Percentiles rank a stretch among this genome's conserved stretches.
These are phyloP conservation scores for Cajanus cajan DNA, from an alignment of 306 rosid genomes.

Conservation along the genomic window DNA sequence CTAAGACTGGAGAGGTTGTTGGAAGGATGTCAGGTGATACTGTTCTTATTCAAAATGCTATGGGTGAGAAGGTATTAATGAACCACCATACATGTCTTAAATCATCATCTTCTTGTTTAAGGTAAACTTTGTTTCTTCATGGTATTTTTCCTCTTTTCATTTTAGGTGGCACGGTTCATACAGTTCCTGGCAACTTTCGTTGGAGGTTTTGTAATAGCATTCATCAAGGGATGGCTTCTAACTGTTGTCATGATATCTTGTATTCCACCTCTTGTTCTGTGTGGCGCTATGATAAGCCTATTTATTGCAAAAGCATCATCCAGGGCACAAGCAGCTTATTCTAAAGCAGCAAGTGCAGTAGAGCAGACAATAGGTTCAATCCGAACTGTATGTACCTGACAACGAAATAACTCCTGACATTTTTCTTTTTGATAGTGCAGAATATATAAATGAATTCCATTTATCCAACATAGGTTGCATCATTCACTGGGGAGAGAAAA, in stretches of 20 bases:
- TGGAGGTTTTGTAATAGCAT: conserved; percentile 67
- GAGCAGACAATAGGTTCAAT: conserved; percentile 80
- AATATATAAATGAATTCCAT: neutral
- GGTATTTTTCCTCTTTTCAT: neutral
- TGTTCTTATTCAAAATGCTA: conserved; percentile 77
- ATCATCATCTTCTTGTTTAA: neutral
- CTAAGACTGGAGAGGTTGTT: conserved; percentile 66
- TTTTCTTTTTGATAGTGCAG: neutral
- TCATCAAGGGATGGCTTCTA: conserved; percentile 75
- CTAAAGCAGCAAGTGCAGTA: conserved; percentile 61
- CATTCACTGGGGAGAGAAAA: conserved; percentile 82
- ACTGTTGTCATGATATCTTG: conserved; percentile 63
- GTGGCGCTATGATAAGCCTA: conserved; percentile 52
- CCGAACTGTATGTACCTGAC: conserved; percentile 56
- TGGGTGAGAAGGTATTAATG: conserved; percentile 74
- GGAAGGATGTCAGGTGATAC: conserved; percentile 87
- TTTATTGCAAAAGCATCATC: conserved; percentile 46
- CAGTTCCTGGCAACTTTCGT: conserved; percentile 66
- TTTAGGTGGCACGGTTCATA: conserved; percentile 71
- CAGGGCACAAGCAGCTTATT: conserved; percentile 68
- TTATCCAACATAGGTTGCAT: conserved; percentile 54
- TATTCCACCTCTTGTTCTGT: conserved; percentile 57
- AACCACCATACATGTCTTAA: neutral
- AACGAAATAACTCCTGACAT: neutral
- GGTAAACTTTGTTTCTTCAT: neutral